Base-by-base conservation (phyloP, 495 filamentous ascomycete species). In the Annulohypoxylon bovei region DNA sequence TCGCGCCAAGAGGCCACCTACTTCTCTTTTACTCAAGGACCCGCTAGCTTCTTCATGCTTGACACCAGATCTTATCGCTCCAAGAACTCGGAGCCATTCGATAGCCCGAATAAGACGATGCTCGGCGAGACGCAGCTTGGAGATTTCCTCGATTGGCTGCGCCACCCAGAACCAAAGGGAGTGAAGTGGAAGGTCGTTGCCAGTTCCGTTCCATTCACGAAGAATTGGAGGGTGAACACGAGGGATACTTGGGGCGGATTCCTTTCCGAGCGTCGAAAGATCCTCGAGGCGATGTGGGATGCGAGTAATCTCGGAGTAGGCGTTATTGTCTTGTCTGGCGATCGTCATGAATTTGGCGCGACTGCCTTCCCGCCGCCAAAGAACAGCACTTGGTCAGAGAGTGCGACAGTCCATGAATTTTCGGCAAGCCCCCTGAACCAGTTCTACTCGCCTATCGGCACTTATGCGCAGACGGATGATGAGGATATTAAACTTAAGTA, bases 201-300 rank as follows among this genome's bases (percentile, higher is more conserved):
- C 4, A 92, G 91, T 49, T 92, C 90, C 28, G 89, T 98, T 30
- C 95, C 95, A 0, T 97, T 99, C 79, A 98, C 95, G 12, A 94
- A 96, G 78, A 99, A 99, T 79, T 99, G 95, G 95, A 88, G 85
- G 27, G 85, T 95, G 69, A 92, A 92, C 60, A 88, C 84, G 3
- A 82, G 86, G 42, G 95, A 99, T 74, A 98, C 95, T 2, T 99
- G 95, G 95, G 93, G 90, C 35, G 94, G 93, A 0, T 97, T 94
- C 79, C 83, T 97, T 11, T 71, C 83, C 46, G 95, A 99, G 80
- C 89, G 95, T 14, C 86, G 83, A 28, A 85, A 80, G 62, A 87
- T 99, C 46, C 88, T 98, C 44, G 90, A 97, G 73, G 90, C 91
- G 7, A 97, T 97, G 88, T 98, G 95, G 93, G 88, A 90, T 56